Evolutionary conservation across 257 asterid genomes (phyloP).

Genomic region (Knoxia roxburghii): DNA sequence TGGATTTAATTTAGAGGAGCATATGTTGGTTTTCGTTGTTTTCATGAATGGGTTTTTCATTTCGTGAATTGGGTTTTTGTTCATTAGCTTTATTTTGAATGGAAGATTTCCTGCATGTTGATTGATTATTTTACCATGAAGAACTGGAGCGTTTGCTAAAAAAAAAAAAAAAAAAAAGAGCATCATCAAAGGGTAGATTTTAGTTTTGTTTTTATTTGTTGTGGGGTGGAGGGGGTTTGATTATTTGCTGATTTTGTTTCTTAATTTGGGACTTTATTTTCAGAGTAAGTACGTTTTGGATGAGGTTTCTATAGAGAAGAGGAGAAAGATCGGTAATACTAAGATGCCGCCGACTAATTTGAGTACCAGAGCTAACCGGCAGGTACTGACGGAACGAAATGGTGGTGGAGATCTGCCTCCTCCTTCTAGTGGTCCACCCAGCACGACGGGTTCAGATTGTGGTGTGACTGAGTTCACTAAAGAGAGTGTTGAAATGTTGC

Average conservation of each 20-base stretch:
- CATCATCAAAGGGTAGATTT: not conserved
- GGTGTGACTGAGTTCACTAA: slow-evolving; percentile 52
- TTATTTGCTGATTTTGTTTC: not conserved
- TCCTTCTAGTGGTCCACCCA: slow-evolving; percentile 53
- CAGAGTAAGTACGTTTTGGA: slow-evolving; percentile 53
- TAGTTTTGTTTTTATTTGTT: not conserved
- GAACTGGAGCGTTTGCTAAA: not conserved
- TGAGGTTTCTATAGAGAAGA: slow-evolving; percentile 65
- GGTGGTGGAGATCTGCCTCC: slow-evolving; percentile 68
- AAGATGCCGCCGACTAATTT: slow-evolving; percentile 52
- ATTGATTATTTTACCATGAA: not conserved
- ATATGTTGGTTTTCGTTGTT: too few relatives aligned
- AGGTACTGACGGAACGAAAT: slow-evolving; percentile 69
- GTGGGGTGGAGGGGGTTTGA: not conserved
- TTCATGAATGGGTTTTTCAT: not conserved
- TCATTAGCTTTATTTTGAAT: too few relatives aligned
- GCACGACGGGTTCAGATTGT: slow-evolving; percentile 61
- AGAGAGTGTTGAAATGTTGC: slow-evolving; percentile 70
- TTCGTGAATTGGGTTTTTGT: not conserved
- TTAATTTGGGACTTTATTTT: slow-evolving; percentile 8
- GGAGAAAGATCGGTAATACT: slow-evolving; percentile 49
- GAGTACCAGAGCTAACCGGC: slow-evolving; percentile 49
- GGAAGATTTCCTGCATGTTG: not conserved
- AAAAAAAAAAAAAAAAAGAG: not conserved
- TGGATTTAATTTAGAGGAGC: too few relatives aligned